Evolutionary conservation across 176 grass and related monocot genomes (phyloP).

Genomic region (Echinochloa phyllopogon): DNA sequence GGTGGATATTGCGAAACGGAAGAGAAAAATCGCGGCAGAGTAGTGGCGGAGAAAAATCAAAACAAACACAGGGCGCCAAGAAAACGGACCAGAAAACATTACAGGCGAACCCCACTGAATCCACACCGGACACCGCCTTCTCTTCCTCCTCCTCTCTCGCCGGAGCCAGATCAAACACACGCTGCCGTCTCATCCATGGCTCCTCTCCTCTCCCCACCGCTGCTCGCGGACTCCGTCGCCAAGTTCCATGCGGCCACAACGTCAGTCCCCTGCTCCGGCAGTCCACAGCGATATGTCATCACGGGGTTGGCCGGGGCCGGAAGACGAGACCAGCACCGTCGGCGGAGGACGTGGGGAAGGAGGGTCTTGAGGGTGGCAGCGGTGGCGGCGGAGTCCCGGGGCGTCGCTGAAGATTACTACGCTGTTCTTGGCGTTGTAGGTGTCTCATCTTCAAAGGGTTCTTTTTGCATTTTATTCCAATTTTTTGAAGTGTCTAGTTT

Average conservation of each 20-base stretch:
- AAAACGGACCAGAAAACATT: conserved; percentile 39
- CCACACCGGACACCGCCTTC: conserved; percentile 6
- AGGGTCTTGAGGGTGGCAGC: conserved; percentile 44
- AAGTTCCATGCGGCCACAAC: conserved; percentile 50
- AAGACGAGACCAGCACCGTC: conserved; percentile 16
- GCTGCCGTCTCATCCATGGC: conserved; percentile 3
- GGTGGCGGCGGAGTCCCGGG: conserved; percentile 50
- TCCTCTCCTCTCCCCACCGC: conserved; percentile 43
- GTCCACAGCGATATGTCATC: conserved; percentile 40
- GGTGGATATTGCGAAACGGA: neutral
- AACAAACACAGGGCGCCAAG: conserved; percentile 44
- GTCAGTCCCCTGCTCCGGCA: conserved; percentile 42
- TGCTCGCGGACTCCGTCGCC: conserved; percentile 48
- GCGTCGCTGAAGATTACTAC: conserved; percentile 87
- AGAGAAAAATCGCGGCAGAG: conserved; percentile 64
- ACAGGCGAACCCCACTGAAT: conserved; percentile 33
- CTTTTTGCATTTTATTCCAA: neutral
- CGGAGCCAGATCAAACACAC: conserved; percentile 25
- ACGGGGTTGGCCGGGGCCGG: conserved; percentile 21
- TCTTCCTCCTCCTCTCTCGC: neutral
- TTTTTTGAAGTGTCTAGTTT: neutral
- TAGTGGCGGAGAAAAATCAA: conserved; percentile 55
- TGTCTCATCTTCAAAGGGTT: neutral
- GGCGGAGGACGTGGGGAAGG: conserved; percentile 34
- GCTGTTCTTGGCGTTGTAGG: conserved; percentile 83